These are phyloP conservation scores for Penicillium soppii DNA, from an alignment of 495 filamentous ascomycete genomes.

Conservation along the genomic window DNA sequence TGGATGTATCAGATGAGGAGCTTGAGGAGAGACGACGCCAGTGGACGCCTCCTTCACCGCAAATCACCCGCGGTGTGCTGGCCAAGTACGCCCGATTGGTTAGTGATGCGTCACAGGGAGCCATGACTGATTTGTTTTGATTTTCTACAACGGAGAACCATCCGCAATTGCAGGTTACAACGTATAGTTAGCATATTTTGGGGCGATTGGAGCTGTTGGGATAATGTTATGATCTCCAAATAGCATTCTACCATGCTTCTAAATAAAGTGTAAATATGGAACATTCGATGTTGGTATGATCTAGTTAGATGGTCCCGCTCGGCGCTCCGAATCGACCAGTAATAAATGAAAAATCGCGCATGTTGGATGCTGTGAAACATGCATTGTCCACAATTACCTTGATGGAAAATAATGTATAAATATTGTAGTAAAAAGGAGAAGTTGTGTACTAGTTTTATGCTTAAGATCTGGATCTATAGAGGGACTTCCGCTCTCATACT, in stretches of 20 bases:
- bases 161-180: too few species aligned
- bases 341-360: background rate
- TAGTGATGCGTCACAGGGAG: slow-evolving; percentile 70
- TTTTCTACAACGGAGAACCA: background rate
- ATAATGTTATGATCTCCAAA: slow-evolving; percentile 6
- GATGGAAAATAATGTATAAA: background rate
- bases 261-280: background rate
- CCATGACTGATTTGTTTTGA: slow-evolving; percentile 54
- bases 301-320: slow-evolving; percentile 2
- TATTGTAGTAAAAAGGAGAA: too few species aligned
- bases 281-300: slow-evolving; percentile 4
- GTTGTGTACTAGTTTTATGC: too few species aligned
- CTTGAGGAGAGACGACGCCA: slow-evolving; percentile 60
- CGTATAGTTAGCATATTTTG: background rate
- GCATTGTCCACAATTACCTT: background rate
- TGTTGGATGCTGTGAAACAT: background rate
- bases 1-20: slow-evolving; percentile 76
- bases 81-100: slow-evolving; percentile 85
- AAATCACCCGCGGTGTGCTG: slow-evolving; percentile 81
- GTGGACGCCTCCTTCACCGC: slow-evolving; percentile 73
- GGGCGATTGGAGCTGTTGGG: background rate
- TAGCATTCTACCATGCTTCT: background rate
- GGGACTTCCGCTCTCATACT: background rate
- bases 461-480: background rate
- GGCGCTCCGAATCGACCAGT: slow-evolving; percentile 4